Evolutionary conservation across 2,329 filamentous ascomycete genomes (phyloP), one percentile per base, ranked within the genome.

Genomic region (Fusarium chaquense): DNA sequence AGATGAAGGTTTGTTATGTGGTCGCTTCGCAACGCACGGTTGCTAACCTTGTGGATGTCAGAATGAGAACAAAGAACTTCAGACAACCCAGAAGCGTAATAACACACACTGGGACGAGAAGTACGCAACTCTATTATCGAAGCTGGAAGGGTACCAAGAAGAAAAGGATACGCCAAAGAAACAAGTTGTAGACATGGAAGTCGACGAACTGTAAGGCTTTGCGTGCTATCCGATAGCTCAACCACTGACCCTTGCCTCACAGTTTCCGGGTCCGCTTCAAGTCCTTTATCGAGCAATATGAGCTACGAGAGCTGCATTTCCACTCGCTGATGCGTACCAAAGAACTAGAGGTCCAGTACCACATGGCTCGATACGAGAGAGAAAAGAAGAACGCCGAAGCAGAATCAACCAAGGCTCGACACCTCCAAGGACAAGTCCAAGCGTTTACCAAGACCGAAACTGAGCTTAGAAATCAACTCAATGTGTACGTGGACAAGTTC

Each of bases 401-500:
- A 51, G 96, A 99, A 81, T 84, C 90, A 24, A 87, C 86, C 58
- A 92, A 94, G 74, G 93, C 93, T 61, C 90, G 94, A 67, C 92
- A 95, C 70, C 86, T 99, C 54, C 97, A 96, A 73, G 86, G 90
- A 36, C 96, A 99, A 81, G 94, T 98, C 26, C 93, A 94, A 72
- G 97, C 94, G 3, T 98, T 98, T 79, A 96, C 94, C 36, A 96
- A 97, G 81, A 98, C 95, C 12, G 96, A 99, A 81, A 91, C 93
- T 18, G 95, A 98, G 80, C 86, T 99, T 58, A 86, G 96, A 64
- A 97, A 93, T 75, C 96, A 99, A 81, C 89, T 99, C 75, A 98
- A 98, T 79, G 95, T 98, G 74, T 99, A 99, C 76, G 95, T 98
- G 28, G 96, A 99, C 79, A 99, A 98, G 83, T 98, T 98, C 83